Evolutionary conservation across 495 filamentous ascomycete species (phyloP), one percentile per base, ranked within the genome.

Genomic region (Thermothielavioides terrestris): DNA sequence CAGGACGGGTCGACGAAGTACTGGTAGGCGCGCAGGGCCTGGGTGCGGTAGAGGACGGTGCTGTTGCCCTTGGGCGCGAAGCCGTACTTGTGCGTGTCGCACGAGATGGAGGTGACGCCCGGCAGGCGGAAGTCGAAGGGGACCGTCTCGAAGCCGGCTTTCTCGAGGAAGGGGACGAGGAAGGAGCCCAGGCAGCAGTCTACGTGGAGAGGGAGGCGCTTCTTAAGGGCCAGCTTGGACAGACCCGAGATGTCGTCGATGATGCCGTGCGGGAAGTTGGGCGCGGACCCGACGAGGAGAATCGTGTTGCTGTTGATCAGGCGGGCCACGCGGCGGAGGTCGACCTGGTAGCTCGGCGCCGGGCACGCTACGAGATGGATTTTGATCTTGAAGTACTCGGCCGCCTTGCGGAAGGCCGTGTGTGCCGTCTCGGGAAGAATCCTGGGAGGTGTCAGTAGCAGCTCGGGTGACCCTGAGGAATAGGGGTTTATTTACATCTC

Each of bases 21-120:
- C 64, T 96, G 92, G 63, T 95, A 85, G 30, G 77, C 75, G 52
- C 92, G 82, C 40, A 94, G 79, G 36, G 77, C 68, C 34, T 80
- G 72, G 46, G 78, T 86, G 59, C 94, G 88, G 74, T 97, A 97
- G 46, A 99, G 79, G 15, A 95, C 69, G 8, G 89, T 90, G 23
- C 82, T 88, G 73, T 92, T 97, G 46, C 92, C 92, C 69, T 97
- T 97, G 20, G 92, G 92, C 0, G 92, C 94, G 67, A 99, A 99
- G 21, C 92, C 92, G 65, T 99, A 98, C 67, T 98, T 98, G 72
- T 98, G 92, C 25, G 92, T 99, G 64, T 99, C 92, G 61, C 91
- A 94, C 57, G 79, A 85, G 66, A 99, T 96, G 62, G 81, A 86
- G 5, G 94, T 96, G 46, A 99, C 94, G 61, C 92, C 92, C 47